These are phyloP conservation scores for Lasiosphaeriaceae sp. DNA, from an alignment of 495 filamentous ascomycete genomes.

Conservation along the genomic window DNA sequence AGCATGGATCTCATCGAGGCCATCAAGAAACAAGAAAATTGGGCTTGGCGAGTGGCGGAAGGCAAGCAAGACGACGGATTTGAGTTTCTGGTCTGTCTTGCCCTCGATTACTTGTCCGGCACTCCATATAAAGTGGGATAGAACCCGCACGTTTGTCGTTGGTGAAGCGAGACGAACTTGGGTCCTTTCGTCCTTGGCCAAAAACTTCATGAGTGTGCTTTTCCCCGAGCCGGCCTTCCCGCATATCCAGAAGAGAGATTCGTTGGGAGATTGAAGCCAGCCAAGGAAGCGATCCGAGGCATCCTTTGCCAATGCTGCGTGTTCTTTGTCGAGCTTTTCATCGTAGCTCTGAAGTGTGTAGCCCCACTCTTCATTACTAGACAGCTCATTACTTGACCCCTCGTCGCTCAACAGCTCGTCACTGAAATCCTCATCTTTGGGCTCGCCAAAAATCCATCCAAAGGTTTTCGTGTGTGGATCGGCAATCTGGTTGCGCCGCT, in stretches of 20 bases:
- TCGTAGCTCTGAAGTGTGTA: no score
- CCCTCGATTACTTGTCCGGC: background rate
- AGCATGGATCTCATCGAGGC: background rate
- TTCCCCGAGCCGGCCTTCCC: conserved; percentile 1
- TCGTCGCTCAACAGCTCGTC: no score
- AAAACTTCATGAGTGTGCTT: conserved; percentile 1
- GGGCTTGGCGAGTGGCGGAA: background rate
- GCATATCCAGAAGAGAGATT: background rate
- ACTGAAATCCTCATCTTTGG: background rate
- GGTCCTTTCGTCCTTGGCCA: background rate
- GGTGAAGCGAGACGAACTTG: background rate
- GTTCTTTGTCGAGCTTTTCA: no score
- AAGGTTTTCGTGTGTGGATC: background rate
- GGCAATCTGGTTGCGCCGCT: conserved; percentile 1
- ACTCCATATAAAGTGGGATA: background rate
- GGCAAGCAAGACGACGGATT: background rate
- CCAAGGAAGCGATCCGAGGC: background rate
- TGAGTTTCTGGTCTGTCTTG: background rate
- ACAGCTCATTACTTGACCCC: no score
- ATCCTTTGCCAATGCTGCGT: background rate
- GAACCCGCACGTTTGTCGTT: background rate
- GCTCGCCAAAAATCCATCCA: background rate
- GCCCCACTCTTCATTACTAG: no score
- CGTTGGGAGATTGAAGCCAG: background rate
- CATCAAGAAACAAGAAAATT: conserved; percentile 3